Conservation (phyloP, 2,329 filamentous ascomycete genomes). For the Cladosporium colombiae region DNA sequence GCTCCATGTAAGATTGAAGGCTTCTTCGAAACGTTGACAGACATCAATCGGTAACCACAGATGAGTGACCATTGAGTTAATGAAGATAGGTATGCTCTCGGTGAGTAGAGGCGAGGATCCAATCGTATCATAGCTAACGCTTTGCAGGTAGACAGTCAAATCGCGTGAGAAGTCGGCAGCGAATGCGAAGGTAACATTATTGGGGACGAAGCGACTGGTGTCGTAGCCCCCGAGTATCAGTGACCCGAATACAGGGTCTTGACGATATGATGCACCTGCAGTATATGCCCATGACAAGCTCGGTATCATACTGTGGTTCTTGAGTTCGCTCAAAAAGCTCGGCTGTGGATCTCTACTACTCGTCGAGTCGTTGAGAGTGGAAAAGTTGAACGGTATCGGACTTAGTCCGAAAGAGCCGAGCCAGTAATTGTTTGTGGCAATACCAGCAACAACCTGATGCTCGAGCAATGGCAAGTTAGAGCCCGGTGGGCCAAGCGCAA, state of each 20-base stretch:
- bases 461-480: slow-evolving; percentile 28
- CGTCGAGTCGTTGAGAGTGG: slow-evolving; percentile 16
- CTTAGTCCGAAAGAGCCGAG: slow-evolving; percentile 38
- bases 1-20: slow-evolving; percentile 45
- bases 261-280: slow-evolving; percentile 33
- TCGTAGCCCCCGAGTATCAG: slow-evolving; percentile 47
- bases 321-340: slow-evolving; percentile 27
- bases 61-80: slow-evolving; percentile 45
- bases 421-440: slow-evolving; percentile 36
- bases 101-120: slow-evolving; percentile 30
- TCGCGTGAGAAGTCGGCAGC: slow-evolving; percentile 28
- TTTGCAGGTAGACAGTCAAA: slow-evolving; percentile 29
- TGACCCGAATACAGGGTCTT: slow-evolving; percentile 31
- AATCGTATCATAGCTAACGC: slow-evolving; percentile 28
- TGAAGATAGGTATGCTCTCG: slow-evolving; percentile 29
- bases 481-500: slow-evolving; percentile 28
- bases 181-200: slow-evolving; percentile 36
- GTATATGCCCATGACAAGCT: slow-evolving; percentile 32
- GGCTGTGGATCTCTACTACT: slow-evolving; percentile 21
- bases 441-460: slow-evolving; percentile 37
- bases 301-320: slow-evolving; percentile 24
- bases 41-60: slow-evolving; percentile 43
- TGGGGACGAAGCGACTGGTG: slow-evolving; percentile 10
- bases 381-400: slow-evolving; percentile 28
- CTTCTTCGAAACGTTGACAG: slow-evolving; percentile 42